Percentiles rank a stretch among this genome's conserved stretches.
phyloP scores from a whole-genome alignment of 1,284 basidiomycete genomes.

The Sphagnurus paluster region DNA sequence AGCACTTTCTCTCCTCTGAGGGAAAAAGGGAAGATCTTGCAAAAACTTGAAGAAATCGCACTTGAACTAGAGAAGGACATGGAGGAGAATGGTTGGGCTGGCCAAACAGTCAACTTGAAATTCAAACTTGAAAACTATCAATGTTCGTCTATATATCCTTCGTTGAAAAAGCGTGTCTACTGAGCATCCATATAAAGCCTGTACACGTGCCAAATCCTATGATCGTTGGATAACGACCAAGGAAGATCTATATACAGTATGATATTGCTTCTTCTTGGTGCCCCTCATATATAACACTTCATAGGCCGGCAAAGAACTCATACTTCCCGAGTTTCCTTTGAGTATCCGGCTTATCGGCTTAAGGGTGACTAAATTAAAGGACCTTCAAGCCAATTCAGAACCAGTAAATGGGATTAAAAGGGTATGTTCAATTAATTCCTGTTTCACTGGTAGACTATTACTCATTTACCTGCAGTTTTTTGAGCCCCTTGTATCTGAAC shows the following conservation, averaged over 20 bases:
- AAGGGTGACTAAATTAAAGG: conserved; percentile 82
- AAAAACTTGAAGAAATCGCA: conserved; percentile 78
- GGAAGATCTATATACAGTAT: conserved; percentile 76
- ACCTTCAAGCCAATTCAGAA: conserved; percentile 54
- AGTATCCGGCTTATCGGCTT: conserved; percentile 81
- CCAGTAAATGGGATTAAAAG: conserved; percentile 59
- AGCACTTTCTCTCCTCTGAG: conserved; percentile 78
- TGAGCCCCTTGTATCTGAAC: conserved; percentile 31
- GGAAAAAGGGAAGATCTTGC: conserved; percentile 65
- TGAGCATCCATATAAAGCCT: conserved; percentile 49
- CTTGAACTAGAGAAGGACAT: conserved; percentile 81
- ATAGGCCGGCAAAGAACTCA: conserved; percentile 80
- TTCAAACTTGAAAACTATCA: conserved; percentile 81
- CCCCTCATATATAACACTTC: background rate
- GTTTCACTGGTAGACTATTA: background rate
- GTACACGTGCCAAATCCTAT: conserved; percentile 80
- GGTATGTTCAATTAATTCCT: conserved; percentile 38
- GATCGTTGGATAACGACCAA: conserved; percentile 75
- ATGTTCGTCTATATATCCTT: conserved; percentile 37
- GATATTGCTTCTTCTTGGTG: conserved; percentile 23
- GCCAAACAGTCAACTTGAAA: conserved; percentile 77
- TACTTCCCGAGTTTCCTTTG: conserved; percentile 77
- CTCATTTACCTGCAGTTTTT: conserved; percentile 50
- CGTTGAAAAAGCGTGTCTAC: background rate
- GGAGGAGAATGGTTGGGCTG: conserved; percentile 67